A percentile compares a stretch with the other conserved stretches of the same genome.
Evolutionary conservation across 176 grass and related monocot genomes (phyloP).

Genomic region (Raddia distichophylla): DNA sequence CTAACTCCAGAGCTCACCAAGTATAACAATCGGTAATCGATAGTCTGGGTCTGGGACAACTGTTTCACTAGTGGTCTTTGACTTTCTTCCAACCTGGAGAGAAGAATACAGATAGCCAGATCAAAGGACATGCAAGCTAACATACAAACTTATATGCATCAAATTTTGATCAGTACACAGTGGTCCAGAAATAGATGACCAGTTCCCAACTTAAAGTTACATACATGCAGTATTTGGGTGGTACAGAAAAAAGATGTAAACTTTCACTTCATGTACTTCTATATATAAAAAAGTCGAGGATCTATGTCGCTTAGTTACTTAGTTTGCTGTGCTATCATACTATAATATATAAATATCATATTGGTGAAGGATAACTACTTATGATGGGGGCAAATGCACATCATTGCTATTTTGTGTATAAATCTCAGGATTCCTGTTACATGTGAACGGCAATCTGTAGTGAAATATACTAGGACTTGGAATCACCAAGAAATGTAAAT

Average conservation of each 20-base stretch:
- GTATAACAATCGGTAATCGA: slow-evolving; percentile 75
- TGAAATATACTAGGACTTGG: background rate
- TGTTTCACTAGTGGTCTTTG: slow-evolving; percentile 58
- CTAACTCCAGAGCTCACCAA: slow-evolving; percentile 71
- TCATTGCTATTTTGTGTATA: background rate
- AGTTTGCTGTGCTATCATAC: background rate
- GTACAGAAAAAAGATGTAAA: background rate
- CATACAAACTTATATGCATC: too few relatives aligned
- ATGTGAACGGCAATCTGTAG: background rate
- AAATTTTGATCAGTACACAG: background rate
- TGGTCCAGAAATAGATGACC: background rate
- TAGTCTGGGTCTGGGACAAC: slow-evolving; percentile 89
- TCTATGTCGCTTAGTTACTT: background rate
- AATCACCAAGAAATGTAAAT: background rate
- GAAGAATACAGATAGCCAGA: background rate
- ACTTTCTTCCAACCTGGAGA: slow-evolving; percentile 76
- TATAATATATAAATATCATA: background rate
- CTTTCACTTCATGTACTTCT: background rate
- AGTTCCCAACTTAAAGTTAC: background rate
- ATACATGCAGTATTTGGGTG: background rate
- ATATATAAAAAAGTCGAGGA: background rate
- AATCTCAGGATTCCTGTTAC: background rate
- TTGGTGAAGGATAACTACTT: background rate
- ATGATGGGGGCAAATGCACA: background rate
- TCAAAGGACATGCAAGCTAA: background rate